These are phyloP conservation scores for Ganoderma sinense DNA, from an alignment of 1,284 basidiomycete species.

Conservation along the genomic window DNA sequence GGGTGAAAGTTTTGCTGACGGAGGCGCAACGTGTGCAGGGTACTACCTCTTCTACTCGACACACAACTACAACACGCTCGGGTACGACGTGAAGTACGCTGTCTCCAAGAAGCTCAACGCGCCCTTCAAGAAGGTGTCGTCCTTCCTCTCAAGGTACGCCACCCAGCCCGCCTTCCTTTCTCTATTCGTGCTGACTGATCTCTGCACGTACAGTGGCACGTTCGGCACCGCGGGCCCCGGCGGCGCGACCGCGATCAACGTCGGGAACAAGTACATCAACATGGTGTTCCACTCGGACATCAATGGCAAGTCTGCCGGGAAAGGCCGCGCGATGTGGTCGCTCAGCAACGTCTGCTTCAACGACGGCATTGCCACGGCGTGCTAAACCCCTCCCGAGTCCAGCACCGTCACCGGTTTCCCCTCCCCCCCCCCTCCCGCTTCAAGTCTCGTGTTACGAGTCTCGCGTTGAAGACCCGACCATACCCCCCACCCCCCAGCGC, in stretches of 20 bases:
- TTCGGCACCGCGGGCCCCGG: slow-evolving; percentile 8
- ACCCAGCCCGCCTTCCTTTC: not conserved
- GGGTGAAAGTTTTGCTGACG: too few species aligned
- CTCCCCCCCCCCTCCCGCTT: too few species aligned
- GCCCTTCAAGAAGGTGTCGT: slow-evolving; percentile 32
- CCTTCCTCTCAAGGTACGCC: slow-evolving; percentile 4
- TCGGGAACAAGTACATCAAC: slow-evolving; percentile 16
- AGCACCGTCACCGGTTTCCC: too few species aligned
- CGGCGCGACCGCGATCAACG: slow-evolving; percentile 13
- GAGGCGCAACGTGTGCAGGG: not conserved
- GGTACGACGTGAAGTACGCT: slow-evolving; percentile 35
- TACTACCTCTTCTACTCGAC: slow-evolving; percentile 34
- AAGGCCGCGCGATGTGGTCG: slow-evolving; percentile 13
- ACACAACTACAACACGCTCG: slow-evolving; percentile 31
- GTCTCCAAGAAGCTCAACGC: slow-evolving; percentile 30
- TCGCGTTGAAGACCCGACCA: too few species aligned
- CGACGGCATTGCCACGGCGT: slow-evolving; percentile 7
- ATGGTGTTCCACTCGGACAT: slow-evolving; percentile 18
- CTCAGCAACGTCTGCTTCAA: slow-evolving; percentile 8
- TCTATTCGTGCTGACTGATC: not conserved
- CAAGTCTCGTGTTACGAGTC: too few species aligned
- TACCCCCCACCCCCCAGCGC: too few species aligned
- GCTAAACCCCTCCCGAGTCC: not conserved
- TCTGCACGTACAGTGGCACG: slow-evolving; percentile 1
- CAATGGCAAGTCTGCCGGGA: slow-evolving; percentile 12